Percentiles rank a stretch among this genome's conserved stretches.
Evolutionary conservation across 2,329 filamentous ascomycete genomes (phyloP).

Genomic region (Helotiales sp.): DNA sequence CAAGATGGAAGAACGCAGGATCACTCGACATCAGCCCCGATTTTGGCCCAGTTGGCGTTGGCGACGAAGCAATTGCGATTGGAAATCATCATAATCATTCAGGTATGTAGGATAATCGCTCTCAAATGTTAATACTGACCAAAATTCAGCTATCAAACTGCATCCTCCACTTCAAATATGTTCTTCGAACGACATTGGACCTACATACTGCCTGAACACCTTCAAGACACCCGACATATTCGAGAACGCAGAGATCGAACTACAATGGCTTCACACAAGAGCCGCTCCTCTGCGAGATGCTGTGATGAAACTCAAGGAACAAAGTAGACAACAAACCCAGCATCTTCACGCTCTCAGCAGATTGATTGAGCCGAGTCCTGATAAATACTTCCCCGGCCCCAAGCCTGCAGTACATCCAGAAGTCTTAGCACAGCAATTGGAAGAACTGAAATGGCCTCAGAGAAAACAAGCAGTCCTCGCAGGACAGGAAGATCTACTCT

Average conservation of each 20-base stretch:
- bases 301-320: neutral
- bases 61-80: neutral
- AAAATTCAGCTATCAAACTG: neutral
- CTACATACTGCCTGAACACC: neutral
- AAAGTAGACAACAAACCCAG: neutral
- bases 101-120: neutral
- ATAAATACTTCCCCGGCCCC: neutral
- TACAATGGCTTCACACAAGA: constrained; percentile 19
- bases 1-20: constrained; percentile 14
- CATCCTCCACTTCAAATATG: neutral
- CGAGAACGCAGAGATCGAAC: constrained; percentile 11
- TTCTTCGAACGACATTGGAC: neutral
- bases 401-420: neutral
- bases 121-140: neutral
- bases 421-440: neutral
- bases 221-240: constrained; percentile 4
- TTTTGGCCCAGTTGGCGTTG: neutral
- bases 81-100: neutral
- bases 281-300: constrained; percentile 6
- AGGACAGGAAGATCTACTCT: neutral
- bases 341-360: neutral
- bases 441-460: neutral
- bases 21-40: neutral
- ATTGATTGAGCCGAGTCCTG: neutral
- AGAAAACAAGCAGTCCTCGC: neutral